Conservation (phyloP, 2,329 filamentous ascomycete genomes). For the Rachicladosporium sp. region DNA sequence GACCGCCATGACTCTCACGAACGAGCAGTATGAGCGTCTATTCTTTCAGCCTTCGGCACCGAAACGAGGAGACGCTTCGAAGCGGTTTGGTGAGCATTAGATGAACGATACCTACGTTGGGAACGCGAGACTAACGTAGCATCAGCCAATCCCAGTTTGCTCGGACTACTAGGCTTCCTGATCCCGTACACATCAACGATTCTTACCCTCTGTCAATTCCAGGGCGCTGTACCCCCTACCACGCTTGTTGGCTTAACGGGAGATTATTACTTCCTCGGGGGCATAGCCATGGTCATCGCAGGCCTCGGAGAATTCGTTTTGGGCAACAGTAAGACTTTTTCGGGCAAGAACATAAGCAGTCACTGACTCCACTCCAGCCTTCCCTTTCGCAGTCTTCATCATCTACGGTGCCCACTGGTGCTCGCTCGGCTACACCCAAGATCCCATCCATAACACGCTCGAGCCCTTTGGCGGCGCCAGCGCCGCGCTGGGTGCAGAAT, state of each 20-base stretch:
- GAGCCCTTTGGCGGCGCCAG: constrained; percentile 8
- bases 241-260: constrained; percentile 13
- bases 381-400: constrained; percentile 18
- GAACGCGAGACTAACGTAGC: neutral
- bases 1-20: constrained; percentile 13
- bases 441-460: constrained; percentile 12
- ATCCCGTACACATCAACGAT: constrained; percentile 18
- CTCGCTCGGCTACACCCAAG: constrained; percentile 14
- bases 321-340: constrained; percentile 13
- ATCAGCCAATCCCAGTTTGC: constrained; percentile 15
- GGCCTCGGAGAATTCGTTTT: constrained; percentile 19
- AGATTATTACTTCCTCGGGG: constrained; percentile 19
- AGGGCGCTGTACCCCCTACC: constrained; percentile 10
- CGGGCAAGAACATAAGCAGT: neutral
- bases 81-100: constrained; percentile 12
- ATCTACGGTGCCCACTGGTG: constrained; percentile 18
- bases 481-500: constrained; percentile 9
- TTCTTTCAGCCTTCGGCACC: constrained; percentile 18
- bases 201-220: constrained; percentile 13
- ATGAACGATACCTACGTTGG: neutral
- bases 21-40: constrained; percentile 17
- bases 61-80: constrained; percentile 13
- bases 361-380: constrained; percentile 5
- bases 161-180: constrained; percentile 17
- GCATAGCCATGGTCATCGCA: constrained; percentile 15